phyloP scores from a whole-genome alignment of 306 rosid species.

The Clitoria ternatea region DNA sequence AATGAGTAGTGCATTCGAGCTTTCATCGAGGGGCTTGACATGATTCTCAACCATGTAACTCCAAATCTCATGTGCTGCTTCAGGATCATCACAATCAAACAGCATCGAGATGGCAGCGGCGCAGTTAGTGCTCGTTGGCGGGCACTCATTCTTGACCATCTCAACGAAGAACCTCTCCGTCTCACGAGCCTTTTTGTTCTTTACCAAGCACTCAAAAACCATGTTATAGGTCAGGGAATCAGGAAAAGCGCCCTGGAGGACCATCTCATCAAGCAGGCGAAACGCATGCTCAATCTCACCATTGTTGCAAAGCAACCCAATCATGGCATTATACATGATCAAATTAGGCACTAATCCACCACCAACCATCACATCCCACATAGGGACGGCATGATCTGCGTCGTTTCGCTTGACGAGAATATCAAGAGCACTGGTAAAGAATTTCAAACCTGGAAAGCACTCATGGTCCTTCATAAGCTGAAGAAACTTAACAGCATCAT shows the following conservation, averaged over 20 bases:
- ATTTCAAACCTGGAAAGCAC: conserved; percentile 65
- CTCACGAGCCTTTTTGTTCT: conserved; percentile 42
- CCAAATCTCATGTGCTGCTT: conserved; percentile 63
- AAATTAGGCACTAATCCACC: conserved; percentile 46
- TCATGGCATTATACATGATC: conserved; percentile 62
- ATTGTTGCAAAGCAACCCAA: conserved; percentile 53
- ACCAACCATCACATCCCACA: conserved; percentile 61
- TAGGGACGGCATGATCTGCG: conserved; percentile 30
- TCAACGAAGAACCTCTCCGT: conserved; percentile 48
- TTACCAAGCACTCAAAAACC: conserved; percentile 65
- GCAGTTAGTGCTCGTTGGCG: conserved; percentile 44
- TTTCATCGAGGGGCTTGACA: conserved; percentile 44
- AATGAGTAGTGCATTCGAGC: conserved; percentile 61
- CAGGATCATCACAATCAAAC: conserved; percentile 62
- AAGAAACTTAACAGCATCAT: conserved; percentile 48
- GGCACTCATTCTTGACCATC: conserved; percentile 72
- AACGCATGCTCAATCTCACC: conserved; percentile 38
- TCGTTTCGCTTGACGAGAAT: conserved; percentile 43
- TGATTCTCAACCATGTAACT: conserved; percentile 47
- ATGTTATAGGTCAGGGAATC: conserved; percentile 58
- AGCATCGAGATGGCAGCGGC: conserved; percentile 56
- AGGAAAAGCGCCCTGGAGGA: conserved; percentile 55
- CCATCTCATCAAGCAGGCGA: conserved; percentile 60
- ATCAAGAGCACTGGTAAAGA: conserved; percentile 55
- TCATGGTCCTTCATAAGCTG: conserved; percentile 39